These are phyloP conservation scores for Penicillium macrosclerotiorum DNA, from an alignment of 495 filamentous ascomycete species.

Conservation along the genomic window DNA sequence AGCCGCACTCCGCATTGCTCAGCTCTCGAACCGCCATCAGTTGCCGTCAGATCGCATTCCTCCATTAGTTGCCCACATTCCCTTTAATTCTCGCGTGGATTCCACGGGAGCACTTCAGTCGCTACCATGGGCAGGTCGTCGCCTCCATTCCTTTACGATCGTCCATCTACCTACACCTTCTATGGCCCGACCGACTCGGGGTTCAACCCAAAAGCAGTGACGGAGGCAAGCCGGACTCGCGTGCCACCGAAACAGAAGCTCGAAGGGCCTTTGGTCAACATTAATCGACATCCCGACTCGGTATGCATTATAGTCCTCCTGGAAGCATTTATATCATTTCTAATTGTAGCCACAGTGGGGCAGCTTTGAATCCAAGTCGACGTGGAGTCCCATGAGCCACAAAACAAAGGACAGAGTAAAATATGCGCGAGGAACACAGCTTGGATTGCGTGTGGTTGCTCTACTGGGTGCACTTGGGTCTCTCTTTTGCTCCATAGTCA, in stretches of 20 bases:
- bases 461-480: conserved; percentile 68
- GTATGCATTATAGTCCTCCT: conserved; percentile 44
- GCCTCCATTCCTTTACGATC: conserved; percentile 77
- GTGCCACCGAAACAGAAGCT: conserved; percentile 57
- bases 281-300: conserved; percentile 78
- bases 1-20: conserved; percentile 9
- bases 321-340: not conserved
- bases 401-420: conserved; percentile 68
- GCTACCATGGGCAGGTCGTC: conserved; percentile 55
- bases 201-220: conserved; percentile 83
- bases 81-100: conserved; percentile 33
- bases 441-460: conserved; percentile 61
- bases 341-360: conserved; percentile 23
- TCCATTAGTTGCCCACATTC: conserved; percentile 29
- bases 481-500: conserved; percentile 68
- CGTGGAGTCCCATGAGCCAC: conserved; percentile 64
- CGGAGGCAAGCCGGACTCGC: conserved; percentile 64
- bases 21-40: too few relatives aligned
- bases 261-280: conserved; percentile 70
- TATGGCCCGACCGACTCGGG: conserved; percentile 49
- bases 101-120: conserved; percentile 27
- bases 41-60: conserved; percentile 27
- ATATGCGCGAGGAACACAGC: conserved; percentile 60
- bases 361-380: conserved; percentile 51
- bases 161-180: conserved; percentile 46